Percentiles rank a stretch among this genome's conserved stretches.
These are phyloP conservation scores for Ceratocystis papillata DNA, from an alignment of 2,329 filamentous ascomycete genomes.

Conservation along the genomic window DNA sequence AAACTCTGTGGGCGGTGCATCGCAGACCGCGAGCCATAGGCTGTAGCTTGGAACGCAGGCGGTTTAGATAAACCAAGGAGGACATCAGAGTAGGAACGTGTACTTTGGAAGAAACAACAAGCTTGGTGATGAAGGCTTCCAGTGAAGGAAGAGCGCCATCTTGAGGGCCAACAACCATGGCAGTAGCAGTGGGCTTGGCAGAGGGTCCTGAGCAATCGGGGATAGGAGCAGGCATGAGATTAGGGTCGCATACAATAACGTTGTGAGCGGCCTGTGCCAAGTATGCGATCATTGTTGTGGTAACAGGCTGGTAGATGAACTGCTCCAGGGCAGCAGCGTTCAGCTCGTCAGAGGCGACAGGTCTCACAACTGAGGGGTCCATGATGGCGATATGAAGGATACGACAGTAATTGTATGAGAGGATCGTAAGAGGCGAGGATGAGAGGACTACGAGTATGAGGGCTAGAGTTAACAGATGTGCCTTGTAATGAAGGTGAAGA, in stretches of 20 bases:
- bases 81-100: slow-evolving; percentile 97
- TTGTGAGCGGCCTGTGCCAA: slow-evolving; percentile 62
- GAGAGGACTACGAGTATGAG: not conserved
- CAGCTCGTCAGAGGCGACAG: slow-evolving; percentile 43
- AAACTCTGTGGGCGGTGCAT: slow-evolving; percentile 96
- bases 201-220: slow-evolving; percentile 27
- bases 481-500: not conserved
- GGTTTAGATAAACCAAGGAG: slow-evolving; percentile 81
- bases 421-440: not conserved
- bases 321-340: slow-evolving; percentile 68
- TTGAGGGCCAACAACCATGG: slow-evolving; percentile 38
- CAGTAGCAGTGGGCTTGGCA: slow-evolving; percentile 42
- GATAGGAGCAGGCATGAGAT: slow-evolving; percentile 40
- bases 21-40: slow-evolving; percentile 91
- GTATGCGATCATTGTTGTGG: slow-evolving; percentile 64
- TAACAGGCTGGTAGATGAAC: slow-evolving; percentile 69
- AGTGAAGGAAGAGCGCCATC: slow-evolving; percentile 60
- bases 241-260: slow-evolving; percentile 68
- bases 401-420: too few relatives aligned
- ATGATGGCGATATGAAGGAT: slow-evolving; percentile 10
- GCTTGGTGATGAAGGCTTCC: slow-evolving; percentile 81
- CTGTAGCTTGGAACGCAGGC: slow-evolving; percentile 73
- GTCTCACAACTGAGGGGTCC: slow-evolving; percentile 25
- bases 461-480: not conserved
- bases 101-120: slow-evolving; percentile 87